A percentile compares a stretch with the other conserved stretches of the same genome.
Conservation (phyloP, 129 eudicot species). For the Gnaphalium uliginosum region DNA sequence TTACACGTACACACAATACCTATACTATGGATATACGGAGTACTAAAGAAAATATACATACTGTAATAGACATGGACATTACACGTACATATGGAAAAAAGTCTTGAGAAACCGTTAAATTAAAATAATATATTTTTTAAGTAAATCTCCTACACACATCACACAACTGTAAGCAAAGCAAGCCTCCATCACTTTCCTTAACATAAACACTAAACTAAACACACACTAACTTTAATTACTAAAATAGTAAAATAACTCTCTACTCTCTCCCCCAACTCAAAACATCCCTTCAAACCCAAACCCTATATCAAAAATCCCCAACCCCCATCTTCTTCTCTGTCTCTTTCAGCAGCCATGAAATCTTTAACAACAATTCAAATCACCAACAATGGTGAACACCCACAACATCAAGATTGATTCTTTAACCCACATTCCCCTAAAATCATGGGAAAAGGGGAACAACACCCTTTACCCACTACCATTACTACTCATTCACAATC, state of each 20-base stretch:
- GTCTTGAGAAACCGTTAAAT: neutral
- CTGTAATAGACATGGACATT: neutral
- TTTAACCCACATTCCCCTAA: slow-evolving; percentile 50
- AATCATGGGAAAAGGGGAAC: slow-evolving; percentile 78
- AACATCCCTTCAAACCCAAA: slow-evolving; percentile 2
- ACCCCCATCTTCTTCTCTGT: neutral
- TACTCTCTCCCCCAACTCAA: neutral
- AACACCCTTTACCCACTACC: slow-evolving; percentile 45
- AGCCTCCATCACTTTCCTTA: slow-evolving; percentile 11
- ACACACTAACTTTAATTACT: neutral
- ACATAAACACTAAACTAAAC: neutral
- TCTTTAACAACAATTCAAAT: neutral
- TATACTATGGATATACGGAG: no score
- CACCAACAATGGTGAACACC: neutral
- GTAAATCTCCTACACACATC: neutral
- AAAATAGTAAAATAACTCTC: slow-evolving; percentile 3
- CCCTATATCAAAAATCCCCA: slow-evolving; percentile 14
- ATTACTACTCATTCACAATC: slow-evolving; percentile 40
- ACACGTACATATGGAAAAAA: neutral
- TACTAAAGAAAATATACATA: no score
- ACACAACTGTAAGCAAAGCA: neutral
- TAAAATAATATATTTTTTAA: neutral
- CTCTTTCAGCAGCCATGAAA: slow-evolving; percentile 6
- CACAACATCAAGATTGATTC: slow-evolving; percentile 31
- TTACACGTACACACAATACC: no score